A percentile compares a stretch with the other conserved stretches of the same genome.
Evolutionary conservation across 1,284 basidiomycete genomes (phyloP).

Genomic region (Moesziomyces aphidis): DNA sequence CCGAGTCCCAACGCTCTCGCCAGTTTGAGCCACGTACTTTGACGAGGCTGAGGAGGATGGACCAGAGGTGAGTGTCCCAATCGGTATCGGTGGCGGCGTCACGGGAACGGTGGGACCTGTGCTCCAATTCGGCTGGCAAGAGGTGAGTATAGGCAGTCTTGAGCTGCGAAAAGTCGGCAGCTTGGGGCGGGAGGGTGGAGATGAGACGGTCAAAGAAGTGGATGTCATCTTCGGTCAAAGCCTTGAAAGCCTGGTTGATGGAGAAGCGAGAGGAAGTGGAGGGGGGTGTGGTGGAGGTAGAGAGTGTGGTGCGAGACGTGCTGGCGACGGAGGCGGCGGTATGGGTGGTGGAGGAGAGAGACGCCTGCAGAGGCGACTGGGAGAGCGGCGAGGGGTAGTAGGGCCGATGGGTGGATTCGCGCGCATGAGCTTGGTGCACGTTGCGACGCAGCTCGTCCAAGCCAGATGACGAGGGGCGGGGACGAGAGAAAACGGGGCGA

Average conservation of each 20-base stretch:
- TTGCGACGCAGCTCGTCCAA: slow-evolving; percentile 24
- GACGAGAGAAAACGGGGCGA: background rate
- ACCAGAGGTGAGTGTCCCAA: slow-evolving; percentile 61
- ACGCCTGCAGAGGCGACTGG: slow-evolving; percentile 43
- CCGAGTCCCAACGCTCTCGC: slow-evolving; percentile 63
- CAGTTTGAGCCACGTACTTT: slow-evolving; percentile 60
- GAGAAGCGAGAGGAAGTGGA: slow-evolving; percentile 41
- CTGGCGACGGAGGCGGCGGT: slow-evolving; percentile 38
- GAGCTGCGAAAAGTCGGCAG: slow-evolving; percentile 59
- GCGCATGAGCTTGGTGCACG: slow-evolving; percentile 13
- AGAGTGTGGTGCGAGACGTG: slow-evolving; percentile 25
- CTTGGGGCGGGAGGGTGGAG: slow-evolving; percentile 30
- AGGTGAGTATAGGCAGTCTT: slow-evolving; percentile 55
- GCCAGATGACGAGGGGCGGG: background rate
- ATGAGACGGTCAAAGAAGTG: slow-evolving; percentile 60
- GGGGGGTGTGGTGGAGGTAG: slow-evolving; percentile 29
- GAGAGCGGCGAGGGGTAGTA: slow-evolving; percentile 43
- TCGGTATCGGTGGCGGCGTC: slow-evolving; percentile 7
- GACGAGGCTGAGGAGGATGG: slow-evolving; percentile 59
- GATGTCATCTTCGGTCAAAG: slow-evolving; percentile 46
- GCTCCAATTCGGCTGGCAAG: slow-evolving; percentile 19
- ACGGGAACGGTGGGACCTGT: slow-evolving; percentile 1
- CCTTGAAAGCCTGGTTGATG: slow-evolving; percentile 40
- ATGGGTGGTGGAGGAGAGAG: slow-evolving; percentile 37
- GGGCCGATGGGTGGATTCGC: slow-evolving; percentile 28